phyloP scores from a whole-genome alignment of 768 basidiomycete genomes.

The Dioszegia crocea region DNA sequence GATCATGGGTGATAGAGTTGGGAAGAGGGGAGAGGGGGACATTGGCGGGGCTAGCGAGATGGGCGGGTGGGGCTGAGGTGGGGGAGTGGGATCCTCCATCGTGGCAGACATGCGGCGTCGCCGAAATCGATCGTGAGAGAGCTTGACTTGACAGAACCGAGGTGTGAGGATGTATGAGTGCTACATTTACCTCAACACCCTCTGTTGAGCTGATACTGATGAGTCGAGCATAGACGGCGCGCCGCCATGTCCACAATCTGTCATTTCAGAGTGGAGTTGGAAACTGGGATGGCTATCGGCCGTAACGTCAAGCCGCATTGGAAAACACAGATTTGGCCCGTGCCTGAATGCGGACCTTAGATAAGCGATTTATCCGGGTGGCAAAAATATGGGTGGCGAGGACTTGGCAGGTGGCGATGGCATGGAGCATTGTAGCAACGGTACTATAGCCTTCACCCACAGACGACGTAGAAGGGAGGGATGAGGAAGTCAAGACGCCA shows the following conservation, averaged over 20 bases:
- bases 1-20: conserved; percentile 1
- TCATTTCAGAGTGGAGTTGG: not conserved
- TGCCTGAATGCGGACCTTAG: not conserved
- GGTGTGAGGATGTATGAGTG: no score
- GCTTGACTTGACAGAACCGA: no score
- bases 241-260: not conserved
- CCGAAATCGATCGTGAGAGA: no score
- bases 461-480: no score
- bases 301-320: not conserved
- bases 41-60: not conserved
- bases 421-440: no score
- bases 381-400: conserved; percentile 17
- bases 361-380: not conserved
- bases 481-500: no score
- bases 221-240: no score
- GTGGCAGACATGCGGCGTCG: no score
- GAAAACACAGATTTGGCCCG: not conserved
- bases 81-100: not conserved
- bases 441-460: no score
- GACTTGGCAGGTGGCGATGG: no score
- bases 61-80: not conserved
- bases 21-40: conserved; percentile 1
- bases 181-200: no score
- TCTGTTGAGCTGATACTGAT: no score
- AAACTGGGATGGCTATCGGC: not conserved